Conservation (phyloP, 495 filamentous ascomycete species). For the Halenospora varia region DNA sequence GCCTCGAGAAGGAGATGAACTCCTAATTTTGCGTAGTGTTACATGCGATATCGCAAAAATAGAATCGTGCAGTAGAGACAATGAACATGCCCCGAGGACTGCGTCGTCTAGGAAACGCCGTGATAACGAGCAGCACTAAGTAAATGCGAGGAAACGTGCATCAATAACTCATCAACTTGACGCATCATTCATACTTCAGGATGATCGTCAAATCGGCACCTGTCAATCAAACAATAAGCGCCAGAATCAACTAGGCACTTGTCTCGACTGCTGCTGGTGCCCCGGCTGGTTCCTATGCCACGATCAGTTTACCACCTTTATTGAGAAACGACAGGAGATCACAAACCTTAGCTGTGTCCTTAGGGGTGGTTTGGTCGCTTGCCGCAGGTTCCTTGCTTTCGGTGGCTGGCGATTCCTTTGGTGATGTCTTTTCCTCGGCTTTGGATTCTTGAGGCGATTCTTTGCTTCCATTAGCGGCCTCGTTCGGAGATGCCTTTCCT, state of each 20-base stretch:
- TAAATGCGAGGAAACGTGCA: slow-evolving; percentile 3
- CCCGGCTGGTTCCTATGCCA: background rate
- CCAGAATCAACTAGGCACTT: slow-evolving; percentile 9
- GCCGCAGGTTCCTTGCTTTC: slow-evolving; percentile 28
- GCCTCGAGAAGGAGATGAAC: slow-evolving; percentile 6
- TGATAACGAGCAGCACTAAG: slow-evolving; percentile 1
- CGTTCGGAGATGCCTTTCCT: slow-evolving; percentile 32
- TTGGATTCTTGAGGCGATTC: slow-evolving; percentile 23
- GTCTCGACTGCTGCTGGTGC: slow-evolving; percentile 20
- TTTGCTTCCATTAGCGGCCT: slow-evolving; percentile 29
- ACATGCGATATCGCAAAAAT: slow-evolving; percentile 24
- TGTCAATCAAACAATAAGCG: background rate
- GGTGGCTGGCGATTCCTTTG: slow-evolving; percentile 33
- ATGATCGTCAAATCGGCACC: background rate
- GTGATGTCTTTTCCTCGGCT: slow-evolving; percentile 30
- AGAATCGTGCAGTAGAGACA: slow-evolving; percentile 15
- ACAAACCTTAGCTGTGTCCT: slow-evolving; percentile 15
- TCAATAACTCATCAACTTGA: slow-evolving; percentile 13
- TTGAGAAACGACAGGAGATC: background rate
- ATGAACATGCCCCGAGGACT: background rate
- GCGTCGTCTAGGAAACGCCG: slow-evolving; percentile 1
- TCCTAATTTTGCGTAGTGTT: slow-evolving; percentile 24
- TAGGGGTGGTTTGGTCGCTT: slow-evolving; percentile 11
- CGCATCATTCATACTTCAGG: slow-evolving; percentile 1
- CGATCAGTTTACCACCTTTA: background rate